A percentile compares a stretch with the other conserved stretches of the same genome.
phyloP scores from a whole-genome alignment of 352 stramenopile species.

The Aphanomyces stellatus region DNA sequence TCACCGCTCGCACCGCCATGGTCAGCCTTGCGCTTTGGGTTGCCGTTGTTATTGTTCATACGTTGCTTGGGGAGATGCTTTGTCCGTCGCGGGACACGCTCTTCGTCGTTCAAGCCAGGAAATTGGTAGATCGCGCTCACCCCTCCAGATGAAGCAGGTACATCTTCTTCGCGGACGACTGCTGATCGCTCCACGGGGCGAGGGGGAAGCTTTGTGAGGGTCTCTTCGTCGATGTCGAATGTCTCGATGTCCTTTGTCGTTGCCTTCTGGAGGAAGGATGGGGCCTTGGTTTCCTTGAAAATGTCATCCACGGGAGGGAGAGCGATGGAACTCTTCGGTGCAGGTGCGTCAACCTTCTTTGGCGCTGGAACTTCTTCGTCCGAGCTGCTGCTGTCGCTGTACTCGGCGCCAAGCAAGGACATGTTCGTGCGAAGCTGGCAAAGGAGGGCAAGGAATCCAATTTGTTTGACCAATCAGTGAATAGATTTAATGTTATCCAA shows the following conservation, averaged over 20 bases:
- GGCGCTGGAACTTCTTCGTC: conserved; percentile 27
- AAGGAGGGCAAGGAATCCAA: conserved; percentile 13
- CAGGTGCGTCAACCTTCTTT: conserved; percentile 14
- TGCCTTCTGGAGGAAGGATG: conserved; percentile 32
- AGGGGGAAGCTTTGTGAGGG: conserved; percentile 14
- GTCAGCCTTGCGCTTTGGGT: neutral
- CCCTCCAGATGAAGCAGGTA: conserved; percentile 20
- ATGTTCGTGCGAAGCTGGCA: conserved; percentile 23
- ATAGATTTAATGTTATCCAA: neutral
- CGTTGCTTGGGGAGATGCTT: neutral
- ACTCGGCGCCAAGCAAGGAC: conserved; percentile 42
- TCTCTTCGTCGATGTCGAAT: conserved; percentile 7
- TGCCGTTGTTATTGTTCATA: conserved; percentile 22
- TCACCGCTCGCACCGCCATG: conserved; percentile 23
- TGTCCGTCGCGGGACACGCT: neutral
- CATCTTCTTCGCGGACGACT: conserved; percentile 25
- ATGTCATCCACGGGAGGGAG: conserved; percentile 40
- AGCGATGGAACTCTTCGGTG: neutral
- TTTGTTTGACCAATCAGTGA: no score
- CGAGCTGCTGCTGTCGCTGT: conserved; percentile 29
- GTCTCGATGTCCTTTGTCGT: neutral
- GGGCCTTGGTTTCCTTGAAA: conserved; percentile 28
- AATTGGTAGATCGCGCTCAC: neutral
- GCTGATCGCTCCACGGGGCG: neutral
- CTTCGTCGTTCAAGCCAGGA: neutral